Percentiles rank a stretch among this genome's conserved stretches.
Conservation (phyloP, 768 basidiomycete species). For the Pleurotus djamor region DNA sequence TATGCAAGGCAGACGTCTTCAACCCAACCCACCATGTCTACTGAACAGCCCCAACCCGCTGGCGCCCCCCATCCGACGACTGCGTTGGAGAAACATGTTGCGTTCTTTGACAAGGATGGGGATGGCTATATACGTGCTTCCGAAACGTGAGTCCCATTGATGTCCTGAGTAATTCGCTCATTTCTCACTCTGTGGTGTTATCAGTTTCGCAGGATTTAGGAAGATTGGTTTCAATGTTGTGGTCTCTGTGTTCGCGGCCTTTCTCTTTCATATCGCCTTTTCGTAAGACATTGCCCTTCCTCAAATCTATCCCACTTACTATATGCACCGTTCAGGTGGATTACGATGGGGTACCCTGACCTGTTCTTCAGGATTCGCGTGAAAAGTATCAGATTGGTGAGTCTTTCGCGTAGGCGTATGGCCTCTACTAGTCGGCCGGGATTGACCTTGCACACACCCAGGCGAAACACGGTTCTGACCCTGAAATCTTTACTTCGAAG, state of each 20-base stretch:
- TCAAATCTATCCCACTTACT: no score
- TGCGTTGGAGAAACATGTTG: slow-evolving; percentile 38
- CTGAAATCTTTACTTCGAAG: slow-evolving; percentile 29
- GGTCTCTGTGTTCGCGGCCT: slow-evolving; percentile 29
- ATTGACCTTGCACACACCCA: slow-evolving; percentile 9
- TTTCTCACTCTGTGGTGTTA: background rate
- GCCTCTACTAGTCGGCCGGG: no score
- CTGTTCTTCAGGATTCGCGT: slow-evolving; percentile 41
- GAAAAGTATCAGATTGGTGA: slow-evolving; percentile 10
- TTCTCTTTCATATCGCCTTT: slow-evolving; percentile 35
- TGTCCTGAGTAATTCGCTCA: slow-evolving; percentile 2
- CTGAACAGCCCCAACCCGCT: no score
- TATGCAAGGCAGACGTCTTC: no score
- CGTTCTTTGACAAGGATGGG: slow-evolving; percentile 41
- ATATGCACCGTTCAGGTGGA: slow-evolving; percentile 22
- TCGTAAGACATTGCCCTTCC: no score
- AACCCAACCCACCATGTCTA: no score
- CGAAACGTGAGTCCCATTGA: slow-evolving; percentile 34
- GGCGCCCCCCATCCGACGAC: slow-evolving; percentile 9
- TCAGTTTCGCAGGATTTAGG: slow-evolving; percentile 35
- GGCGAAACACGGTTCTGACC: slow-evolving; percentile 43
- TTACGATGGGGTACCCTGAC: slow-evolving; percentile 37
- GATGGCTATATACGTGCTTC: slow-evolving; percentile 45
- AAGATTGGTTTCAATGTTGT: slow-evolving; percentile 34
- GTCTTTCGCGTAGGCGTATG: no score